phyloP scores from a whole-genome alignment of 148 eudicot species.

The Tetragonia tetragonoides region DNA sequence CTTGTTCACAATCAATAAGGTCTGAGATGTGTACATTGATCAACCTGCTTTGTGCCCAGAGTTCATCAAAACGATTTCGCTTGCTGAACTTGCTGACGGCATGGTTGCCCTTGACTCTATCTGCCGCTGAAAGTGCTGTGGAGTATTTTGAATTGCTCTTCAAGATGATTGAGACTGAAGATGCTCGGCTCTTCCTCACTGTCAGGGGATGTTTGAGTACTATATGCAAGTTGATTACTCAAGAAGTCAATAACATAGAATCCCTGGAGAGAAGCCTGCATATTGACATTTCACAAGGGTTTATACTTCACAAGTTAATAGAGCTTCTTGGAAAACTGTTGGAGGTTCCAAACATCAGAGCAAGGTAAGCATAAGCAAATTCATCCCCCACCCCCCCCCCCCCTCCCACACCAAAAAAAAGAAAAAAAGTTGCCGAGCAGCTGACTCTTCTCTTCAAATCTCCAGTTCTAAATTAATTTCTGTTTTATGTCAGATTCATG shows the following conservation, averaged over 20 bases:
- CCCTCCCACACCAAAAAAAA: not conserved
- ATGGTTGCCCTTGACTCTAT: constrained; percentile 87
- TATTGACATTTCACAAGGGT: constrained; percentile 96
- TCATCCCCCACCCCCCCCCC: not conserved
- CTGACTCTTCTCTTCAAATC: not conserved
- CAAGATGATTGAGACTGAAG: constrained; percentile 94
- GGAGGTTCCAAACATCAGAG: constrained; percentile 94
- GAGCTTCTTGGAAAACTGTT: constrained; percentile 98
- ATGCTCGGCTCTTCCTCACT: constrained; percentile 96
- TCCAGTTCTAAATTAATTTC: constrained; percentile 9
- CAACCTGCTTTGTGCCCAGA: constrained; percentile 88
- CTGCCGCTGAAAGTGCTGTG: constrained; percentile 95
- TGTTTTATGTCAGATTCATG: constrained; percentile 68
- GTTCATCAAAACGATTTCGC: constrained; percentile 76
- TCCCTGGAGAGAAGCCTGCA: constrained; percentile 93
- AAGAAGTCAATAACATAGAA: constrained; percentile 83
- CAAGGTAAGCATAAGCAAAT: constrained; percentile 51
- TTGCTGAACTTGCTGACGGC: constrained; percentile 84
- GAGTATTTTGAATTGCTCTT: constrained; percentile 94
- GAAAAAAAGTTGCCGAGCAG: not conserved
- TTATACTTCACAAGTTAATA: constrained; percentile 95
- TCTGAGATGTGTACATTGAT: constrained; percentile 98
- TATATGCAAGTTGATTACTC: constrained; percentile 77
- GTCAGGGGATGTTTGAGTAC: constrained; percentile 80
- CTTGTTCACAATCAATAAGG: constrained; percentile 96